These are phyloP conservation scores for Phytopythium boreale DNA, from an alignment of 352 stramenopile species.

Conservation along the genomic window DNA sequence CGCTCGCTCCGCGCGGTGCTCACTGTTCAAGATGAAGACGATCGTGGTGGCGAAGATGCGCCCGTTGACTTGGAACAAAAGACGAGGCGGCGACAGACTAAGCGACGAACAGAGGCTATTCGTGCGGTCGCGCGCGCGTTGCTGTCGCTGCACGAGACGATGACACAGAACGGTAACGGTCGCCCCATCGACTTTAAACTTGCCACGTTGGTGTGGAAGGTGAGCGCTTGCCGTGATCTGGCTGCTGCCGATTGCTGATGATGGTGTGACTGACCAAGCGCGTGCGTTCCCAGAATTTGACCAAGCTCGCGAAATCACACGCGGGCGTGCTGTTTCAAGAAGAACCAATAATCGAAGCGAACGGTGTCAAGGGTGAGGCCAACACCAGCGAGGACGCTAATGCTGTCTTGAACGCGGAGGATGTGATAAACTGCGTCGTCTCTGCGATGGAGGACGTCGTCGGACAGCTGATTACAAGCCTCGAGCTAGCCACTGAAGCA, in stretches of 20 bases:
- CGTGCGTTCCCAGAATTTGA: slow-evolving; percentile 29
- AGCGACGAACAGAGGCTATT: not conserved
- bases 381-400: not conserved
- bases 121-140: slow-evolving; percentile 7
- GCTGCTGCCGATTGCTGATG: not conserved
- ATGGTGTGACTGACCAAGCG: not conserved
- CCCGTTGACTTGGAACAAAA: not conserved
- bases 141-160: slow-evolving; percentile 12
- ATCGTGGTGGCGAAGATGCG: not conserved
- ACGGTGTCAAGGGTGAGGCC: not conserved
- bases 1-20: slow-evolving; percentile 7
- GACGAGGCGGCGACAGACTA: not conserved
- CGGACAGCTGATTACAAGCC: slow-evolving; percentile 13
- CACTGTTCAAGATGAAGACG: not conserved
- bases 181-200: slow-evolving; percentile 26
- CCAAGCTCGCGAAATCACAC: slow-evolving; percentile 36
- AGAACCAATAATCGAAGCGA: not conserved
- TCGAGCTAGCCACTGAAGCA: not conserved
- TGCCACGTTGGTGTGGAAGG: slow-evolving; percentile 52
- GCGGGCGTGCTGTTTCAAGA: slow-evolving; percentile 9
- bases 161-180: not conserved
- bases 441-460: slow-evolving; percentile 26
- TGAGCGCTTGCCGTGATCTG: slow-evolving; percentile 7
- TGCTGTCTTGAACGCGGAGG: slow-evolving; percentile 23
- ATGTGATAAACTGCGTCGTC: slow-evolving; percentile 25